phyloP scores from a whole-genome alignment of 441 rosid genomes.

The Theobroma grandiflorum region DNA sequence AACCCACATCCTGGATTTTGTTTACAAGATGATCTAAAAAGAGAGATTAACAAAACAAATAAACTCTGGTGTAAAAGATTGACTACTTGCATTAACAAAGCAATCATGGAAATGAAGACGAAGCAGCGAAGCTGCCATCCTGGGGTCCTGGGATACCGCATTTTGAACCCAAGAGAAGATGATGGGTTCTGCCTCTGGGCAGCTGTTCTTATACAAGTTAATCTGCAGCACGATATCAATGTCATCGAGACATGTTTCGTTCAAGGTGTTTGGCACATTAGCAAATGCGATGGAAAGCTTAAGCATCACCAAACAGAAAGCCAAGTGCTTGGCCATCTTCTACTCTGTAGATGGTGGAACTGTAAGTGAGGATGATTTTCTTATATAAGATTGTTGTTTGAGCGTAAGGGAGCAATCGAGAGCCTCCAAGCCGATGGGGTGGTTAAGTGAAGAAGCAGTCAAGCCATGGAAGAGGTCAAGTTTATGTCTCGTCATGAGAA shows the following conservation, averaged over 20 bases:
- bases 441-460: slow-evolving; percentile 39
- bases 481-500: background rate
- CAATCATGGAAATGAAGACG: slow-evolving; percentile 93
- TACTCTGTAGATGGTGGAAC: background rate
- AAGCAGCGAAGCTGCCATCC: slow-evolving; percentile 89
- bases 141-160: slow-evolving; percentile 66
- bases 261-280: slow-evolving; percentile 22
- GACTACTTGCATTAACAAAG: slow-evolving; percentile 84
- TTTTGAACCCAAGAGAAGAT: slow-evolving; percentile 64
- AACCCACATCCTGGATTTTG: background rate
- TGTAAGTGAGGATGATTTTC: background rate
- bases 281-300: slow-evolving; percentile 32
- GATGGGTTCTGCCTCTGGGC: slow-evolving; percentile 74
- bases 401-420: slow-evolving; percentile 15
- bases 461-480: slow-evolving; percentile 42
- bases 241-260: slow-evolving; percentile 54
- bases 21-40: background rate
- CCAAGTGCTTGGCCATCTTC: slow-evolving; percentile 29
- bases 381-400: background rate
- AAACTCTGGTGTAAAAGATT: background rate
- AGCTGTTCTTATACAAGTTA: slow-evolving; percentile 50
- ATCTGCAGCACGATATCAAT: slow-evolving; percentile 54
- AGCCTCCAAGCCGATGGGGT: slow-evolving; percentile 17
- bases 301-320: slow-evolving; percentile 35
- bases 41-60: background rate